phyloP scores from a whole-genome alignment of 345 rosid genomes.

The Rhodomyrtus tomentosa region DNA sequence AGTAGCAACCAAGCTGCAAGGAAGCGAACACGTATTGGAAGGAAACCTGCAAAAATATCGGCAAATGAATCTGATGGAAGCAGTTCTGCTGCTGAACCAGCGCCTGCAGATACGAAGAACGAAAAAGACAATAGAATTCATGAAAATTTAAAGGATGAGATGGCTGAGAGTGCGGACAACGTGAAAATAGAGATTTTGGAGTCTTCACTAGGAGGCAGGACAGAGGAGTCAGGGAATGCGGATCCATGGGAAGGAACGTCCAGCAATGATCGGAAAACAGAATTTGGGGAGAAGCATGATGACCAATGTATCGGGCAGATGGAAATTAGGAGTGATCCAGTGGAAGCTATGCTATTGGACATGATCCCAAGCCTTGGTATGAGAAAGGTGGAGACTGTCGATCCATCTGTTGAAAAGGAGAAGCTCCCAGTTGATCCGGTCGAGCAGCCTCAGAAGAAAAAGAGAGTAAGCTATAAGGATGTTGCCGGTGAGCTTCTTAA shows the following conservation, averaged over 20 bases:
- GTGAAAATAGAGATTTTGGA: background rate
- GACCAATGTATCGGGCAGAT: background rate
- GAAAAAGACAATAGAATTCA: conserved; percentile 2
- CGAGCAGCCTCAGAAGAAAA: conserved; percentile 38
- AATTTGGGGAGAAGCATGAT: background rate
- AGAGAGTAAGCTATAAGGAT: conserved; percentile 86
- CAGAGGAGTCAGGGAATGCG: background rate
- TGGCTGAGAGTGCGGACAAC: conserved; percentile 2
- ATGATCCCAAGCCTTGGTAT: conserved; percentile 77
- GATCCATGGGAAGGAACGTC: background rate
- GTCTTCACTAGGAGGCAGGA: background rate
- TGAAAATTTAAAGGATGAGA: conserved; percentile 3
- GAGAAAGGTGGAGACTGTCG: conserved; percentile 16
- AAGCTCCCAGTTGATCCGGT: conserved; percentile 8
- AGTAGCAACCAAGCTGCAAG: conserved; percentile 17
- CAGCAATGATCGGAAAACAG: background rate
- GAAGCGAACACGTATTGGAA: conserved; percentile 30
- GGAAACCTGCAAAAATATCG: conserved; percentile 42
- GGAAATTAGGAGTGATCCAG: conserved; percentile 54
- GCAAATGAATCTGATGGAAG: conserved; percentile 43
- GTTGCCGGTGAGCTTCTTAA: conserved; percentile 55
- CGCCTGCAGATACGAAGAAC: conserved; percentile 2
- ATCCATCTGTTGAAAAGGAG: conserved; percentile 7
- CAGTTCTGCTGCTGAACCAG: conserved; percentile 21
- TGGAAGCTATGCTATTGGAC: conserved; percentile 67